Conservation (phyloP, 305 asterid species). For the Rubia tinctorum region DNA sequence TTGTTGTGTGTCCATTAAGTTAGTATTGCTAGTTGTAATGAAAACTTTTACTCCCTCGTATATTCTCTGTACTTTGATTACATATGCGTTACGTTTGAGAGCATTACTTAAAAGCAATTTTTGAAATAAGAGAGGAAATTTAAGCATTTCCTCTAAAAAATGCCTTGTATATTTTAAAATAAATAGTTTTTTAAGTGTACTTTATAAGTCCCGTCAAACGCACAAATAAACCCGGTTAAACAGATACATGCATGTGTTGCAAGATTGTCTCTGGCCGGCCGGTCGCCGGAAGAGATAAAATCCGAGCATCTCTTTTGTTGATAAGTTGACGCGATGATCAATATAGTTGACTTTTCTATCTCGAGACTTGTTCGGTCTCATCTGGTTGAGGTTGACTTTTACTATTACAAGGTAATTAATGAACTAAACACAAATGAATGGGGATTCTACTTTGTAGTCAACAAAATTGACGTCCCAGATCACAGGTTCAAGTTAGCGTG, state of each 20-base stretch:
- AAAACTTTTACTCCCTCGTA: no score
- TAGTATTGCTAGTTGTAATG: no score
- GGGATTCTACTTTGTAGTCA: background rate
- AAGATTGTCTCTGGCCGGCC: background rate
- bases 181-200: no score
- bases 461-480: background rate
- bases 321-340: background rate
- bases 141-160: no score
- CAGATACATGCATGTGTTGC: background rate
- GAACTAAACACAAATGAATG: background rate
- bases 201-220: no score
- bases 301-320: background rate
- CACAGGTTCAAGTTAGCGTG: background rate
- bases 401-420: no score
- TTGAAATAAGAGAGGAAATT: no score
- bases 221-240: no score
- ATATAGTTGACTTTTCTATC: background rate
- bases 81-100: no score
- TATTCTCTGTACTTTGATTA: no score
- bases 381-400: background rate
- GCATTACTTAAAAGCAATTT: no score
- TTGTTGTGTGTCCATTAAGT: background rate
- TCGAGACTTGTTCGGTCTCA: background rate
- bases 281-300: background rate
- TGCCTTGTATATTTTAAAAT: no score